Conservation (phyloP, 2,329 filamentous ascomycete genomes). For the Didymosphaeria variabile region DNA sequence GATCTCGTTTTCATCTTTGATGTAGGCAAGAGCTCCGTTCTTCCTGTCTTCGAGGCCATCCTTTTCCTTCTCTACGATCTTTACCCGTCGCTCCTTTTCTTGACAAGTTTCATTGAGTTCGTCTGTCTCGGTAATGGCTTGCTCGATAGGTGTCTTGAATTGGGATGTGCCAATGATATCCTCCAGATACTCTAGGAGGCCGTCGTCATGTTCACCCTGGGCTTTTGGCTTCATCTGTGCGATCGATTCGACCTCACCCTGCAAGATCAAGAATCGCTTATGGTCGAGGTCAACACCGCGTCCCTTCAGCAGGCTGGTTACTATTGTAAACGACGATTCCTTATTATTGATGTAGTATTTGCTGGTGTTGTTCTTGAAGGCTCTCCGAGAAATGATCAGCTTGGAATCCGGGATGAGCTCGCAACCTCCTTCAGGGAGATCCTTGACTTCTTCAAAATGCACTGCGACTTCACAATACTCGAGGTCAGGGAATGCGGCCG, state of each 20-base stretch:
- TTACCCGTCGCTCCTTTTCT: constrained; percentile 93
- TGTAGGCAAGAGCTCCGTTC: constrained; percentile 87
- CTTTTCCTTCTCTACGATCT: constrained; percentile 98
- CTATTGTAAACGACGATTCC: constrained; percentile 89
- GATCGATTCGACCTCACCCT: constrained; percentile 98
- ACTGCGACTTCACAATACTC: constrained; percentile 96
- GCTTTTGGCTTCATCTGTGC: constrained; percentile 99
- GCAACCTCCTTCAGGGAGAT: constrained; percentile 77
- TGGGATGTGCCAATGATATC: constrained; percentile 99
- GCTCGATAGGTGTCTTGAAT: constrained; percentile 96
- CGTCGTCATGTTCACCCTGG: constrained; percentile 92
- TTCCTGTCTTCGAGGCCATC: constrained; percentile 94
- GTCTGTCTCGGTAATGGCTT: constrained; percentile 89
- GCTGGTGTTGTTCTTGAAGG: constrained; percentile 98
- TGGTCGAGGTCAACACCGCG: constrained; percentile 95
- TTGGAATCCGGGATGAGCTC: constrained; percentile 84
- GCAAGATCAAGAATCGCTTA: constrained; percentile 96
- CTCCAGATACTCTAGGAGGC: constrained; percentile 93
- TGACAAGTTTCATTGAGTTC: constrained; percentile 91
- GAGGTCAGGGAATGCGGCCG: constrained; percentile 82
- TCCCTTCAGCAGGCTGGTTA: constrained; percentile 85
- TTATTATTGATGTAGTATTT: constrained; percentile 96
- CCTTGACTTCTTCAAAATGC: constrained; percentile 94
- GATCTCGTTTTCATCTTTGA: constrained; percentile 93
- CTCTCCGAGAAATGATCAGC: constrained; percentile 86